phyloP scores from a whole-genome alignment of 768 basidiomycete genomes.

The Lentinus tigrinus region DNA sequence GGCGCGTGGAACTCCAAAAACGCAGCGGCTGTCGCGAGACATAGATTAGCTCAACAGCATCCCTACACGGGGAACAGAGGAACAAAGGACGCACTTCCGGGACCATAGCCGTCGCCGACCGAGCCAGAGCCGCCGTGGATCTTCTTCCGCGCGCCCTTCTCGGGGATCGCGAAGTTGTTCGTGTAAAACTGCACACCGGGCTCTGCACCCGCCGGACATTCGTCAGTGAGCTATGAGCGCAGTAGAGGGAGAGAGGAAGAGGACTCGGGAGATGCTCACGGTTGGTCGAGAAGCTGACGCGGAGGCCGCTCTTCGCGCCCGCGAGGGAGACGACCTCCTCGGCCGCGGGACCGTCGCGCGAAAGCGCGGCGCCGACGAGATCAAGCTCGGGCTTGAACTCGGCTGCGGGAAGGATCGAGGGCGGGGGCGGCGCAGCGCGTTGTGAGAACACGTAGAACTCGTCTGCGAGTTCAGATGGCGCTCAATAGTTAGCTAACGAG shows the following conservation, averaged over 20 bases:
- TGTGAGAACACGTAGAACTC: slow-evolving; percentile 57
- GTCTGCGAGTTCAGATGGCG: slow-evolving; percentile 37
- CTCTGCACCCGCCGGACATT: slow-evolving; percentile 39
- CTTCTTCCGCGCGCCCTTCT: slow-evolving; percentile 60
- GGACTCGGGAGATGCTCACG: slow-evolving; percentile 55
- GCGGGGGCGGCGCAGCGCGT: slow-evolving; percentile 35
- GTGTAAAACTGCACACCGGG: slow-evolving; percentile 76
- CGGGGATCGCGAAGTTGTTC: slow-evolving; percentile 48
- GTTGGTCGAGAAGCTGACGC: slow-evolving; percentile 63
- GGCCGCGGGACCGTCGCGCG: slow-evolving; percentile 42
- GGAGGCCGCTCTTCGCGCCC: slow-evolving; percentile 58
- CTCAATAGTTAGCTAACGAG: not conserved
- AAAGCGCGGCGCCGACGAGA: slow-evolving; percentile 43
- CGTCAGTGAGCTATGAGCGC: not conserved
- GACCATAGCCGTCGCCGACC: slow-evolving; percentile 51
- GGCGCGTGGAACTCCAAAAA: slow-evolving; percentile 45
- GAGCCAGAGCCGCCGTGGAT: slow-evolving; percentile 75
- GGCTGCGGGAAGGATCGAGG: slow-evolving; percentile 46
- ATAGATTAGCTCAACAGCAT: no score
- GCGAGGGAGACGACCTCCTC: slow-evolving; percentile 47
- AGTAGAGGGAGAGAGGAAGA: not conserved
- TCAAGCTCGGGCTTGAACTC: slow-evolving; percentile 44
- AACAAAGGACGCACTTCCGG: slow-evolving; percentile 54
- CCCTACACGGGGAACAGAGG: no score
- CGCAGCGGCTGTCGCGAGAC: slow-evolving; percentile 22